phyloP scores from a whole-genome alignment of 352 stramenopile species.

The Phytophthora uliginosa region DNA sequence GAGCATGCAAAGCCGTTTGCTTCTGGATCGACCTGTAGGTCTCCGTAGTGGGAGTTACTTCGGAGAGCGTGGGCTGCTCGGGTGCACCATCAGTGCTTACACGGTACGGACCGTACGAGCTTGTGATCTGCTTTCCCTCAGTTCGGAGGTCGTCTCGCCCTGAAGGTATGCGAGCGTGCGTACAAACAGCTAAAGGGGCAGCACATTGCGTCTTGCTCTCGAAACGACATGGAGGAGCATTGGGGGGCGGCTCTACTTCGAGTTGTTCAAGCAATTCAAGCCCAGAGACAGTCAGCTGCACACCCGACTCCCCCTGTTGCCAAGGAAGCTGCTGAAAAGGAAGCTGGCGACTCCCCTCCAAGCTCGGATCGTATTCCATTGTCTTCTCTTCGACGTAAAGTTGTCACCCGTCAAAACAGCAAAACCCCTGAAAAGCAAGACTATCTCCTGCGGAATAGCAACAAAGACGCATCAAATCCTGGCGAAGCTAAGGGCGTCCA shows the following conservation, averaged over 20 bases:
- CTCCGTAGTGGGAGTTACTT: conserved; percentile 57
- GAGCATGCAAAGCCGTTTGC: conserved; percentile 32
- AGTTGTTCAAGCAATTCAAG: conserved; percentile 8
- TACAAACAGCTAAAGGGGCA: conserved; percentile 13
- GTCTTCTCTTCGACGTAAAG: not conserved
- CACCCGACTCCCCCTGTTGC: not conserved
- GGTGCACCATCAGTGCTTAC: conserved; percentile 43
- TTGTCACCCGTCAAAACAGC: not conserved
- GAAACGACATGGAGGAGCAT: conserved; percentile 28
- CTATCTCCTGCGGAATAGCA: not conserved
- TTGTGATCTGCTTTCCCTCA: conserved; percentile 35
- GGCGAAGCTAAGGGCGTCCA: not conserved
- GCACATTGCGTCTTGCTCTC: not conserved
- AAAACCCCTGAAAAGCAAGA: not conserved
- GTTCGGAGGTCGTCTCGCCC: conserved; percentile 31
- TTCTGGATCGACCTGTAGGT: conserved; percentile 13
- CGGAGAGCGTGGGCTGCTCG: conserved; percentile 60
- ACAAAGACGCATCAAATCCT: not conserved
- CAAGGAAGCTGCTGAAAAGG: not conserved
- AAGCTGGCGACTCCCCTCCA: not conserved
- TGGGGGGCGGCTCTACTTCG: conserved; percentile 24
- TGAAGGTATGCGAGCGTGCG: conserved; percentile 16
- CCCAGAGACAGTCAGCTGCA: not conserved
- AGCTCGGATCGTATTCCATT: not conserved
- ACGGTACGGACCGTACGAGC: conserved; percentile 37